A percentile compares a stretch with the other conserved stretches of the same genome.
Conservation (phyloP, 306 rosid genomes). For the Dryas octopetala region DNA sequence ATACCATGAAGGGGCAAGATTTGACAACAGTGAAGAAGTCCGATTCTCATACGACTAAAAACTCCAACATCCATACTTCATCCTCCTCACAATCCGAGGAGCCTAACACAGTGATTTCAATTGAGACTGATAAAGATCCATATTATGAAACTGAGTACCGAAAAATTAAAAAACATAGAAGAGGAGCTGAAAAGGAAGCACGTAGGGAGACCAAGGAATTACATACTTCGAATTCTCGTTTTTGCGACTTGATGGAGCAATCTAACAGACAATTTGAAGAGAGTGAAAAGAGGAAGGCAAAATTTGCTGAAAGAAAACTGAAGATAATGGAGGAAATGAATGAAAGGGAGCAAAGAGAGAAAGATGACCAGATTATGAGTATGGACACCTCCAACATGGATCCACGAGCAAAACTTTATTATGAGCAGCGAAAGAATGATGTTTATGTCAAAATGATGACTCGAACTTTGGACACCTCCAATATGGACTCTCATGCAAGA, state of each 20-base stretch:
- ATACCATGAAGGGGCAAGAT: not conserved
- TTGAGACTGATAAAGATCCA: not conserved
- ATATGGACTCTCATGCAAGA: not conserved
- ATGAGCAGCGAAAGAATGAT: not conserved
- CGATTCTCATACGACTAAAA: not conserved
- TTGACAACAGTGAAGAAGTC: not conserved
- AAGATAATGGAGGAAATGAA: not conserved
- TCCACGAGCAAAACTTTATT: not conserved
- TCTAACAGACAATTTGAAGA: not conserved
- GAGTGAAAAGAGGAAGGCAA: not conserved
- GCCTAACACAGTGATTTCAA: not conserved
- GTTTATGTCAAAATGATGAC: not conserved
- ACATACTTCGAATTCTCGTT: not conserved
- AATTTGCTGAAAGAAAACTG: not conserved
- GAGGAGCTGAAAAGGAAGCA: not conserved
- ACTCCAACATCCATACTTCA: not conserved
- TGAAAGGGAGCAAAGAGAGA: slow-evolving; percentile 12
- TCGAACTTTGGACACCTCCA: not conserved
- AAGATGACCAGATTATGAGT: not conserved
- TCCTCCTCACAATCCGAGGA: not conserved
- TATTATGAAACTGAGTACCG: not conserved
- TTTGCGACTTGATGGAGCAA: not conserved
- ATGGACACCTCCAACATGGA: not conserved
- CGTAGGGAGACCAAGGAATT: not conserved
- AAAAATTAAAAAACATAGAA: not conserved